Evolutionary conservation across 2,329 filamentous ascomycete genomes (phyloP), one percentile per base, ranked within the genome.

Genomic region (Clarireedia paspali): DNA sequence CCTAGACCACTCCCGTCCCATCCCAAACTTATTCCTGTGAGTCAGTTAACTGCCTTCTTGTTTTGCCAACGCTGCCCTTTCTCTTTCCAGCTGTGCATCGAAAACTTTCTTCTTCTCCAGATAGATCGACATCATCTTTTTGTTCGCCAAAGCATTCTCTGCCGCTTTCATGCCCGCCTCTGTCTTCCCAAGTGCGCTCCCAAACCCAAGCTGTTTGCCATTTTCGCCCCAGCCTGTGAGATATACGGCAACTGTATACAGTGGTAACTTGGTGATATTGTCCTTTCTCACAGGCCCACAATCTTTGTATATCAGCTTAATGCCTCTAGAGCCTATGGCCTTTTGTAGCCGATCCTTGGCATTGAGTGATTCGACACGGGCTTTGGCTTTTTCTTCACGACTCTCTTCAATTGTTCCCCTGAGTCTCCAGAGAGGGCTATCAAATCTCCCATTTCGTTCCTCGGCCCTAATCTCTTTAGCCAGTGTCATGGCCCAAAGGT

Each of bases 111-210:
- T 77, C 57, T 73, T 72, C 14, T 75, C 72, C 70, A 71, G 73
- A 39, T 75, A 76, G 51, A 72, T 71, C 62, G 74, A 75, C 24
- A 70, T 66, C 60, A 88, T 62, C 64, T 84, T 86, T 68, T 83
- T 85, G 65, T 89, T 84, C 44, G 77, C 73, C 67, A 91, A 64
- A 0, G 85, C 86, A 62, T 75, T 74, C 44, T 74, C 70, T 0
- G 88, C 88, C 1, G 88, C 88, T 61, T 80, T 83, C 14, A 79
- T 74, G 0, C 84, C 84, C 1, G 87, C 88, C 56, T 89, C 84
- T 56, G 80, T 82, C 71, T 90, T 90, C 54, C 78, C 82, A 60
- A 82, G 71, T 1, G 80, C 87, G 34, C 77, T 79, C 0, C 86
- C 88, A 46, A 74, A 75, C 0, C 83, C 88, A 5, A 91, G 70